These are phyloP conservation scores for Daldinia childiae DNA, from an alignment of 495 filamentous ascomycete species.

Conservation along the genomic window DNA sequence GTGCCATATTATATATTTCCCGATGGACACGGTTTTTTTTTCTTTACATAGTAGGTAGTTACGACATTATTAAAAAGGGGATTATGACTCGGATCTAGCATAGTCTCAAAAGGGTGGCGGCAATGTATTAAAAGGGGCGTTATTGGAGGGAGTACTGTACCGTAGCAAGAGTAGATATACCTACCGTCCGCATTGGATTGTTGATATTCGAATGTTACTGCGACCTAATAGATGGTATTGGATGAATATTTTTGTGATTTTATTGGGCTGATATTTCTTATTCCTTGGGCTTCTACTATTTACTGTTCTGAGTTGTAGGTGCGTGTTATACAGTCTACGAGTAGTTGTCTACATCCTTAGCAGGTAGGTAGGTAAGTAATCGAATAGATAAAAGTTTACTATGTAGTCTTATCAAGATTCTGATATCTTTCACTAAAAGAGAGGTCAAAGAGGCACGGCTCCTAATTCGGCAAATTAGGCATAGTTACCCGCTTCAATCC, in stretches of 20 bases:
- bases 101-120: neutral
- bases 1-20: neutral
- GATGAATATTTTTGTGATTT: no score
- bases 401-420: no score
- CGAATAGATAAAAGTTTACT: no score
- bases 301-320: no score
- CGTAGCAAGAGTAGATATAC: neutral
- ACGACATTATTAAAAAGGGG: conserved; percentile 10
- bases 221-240: neutral
- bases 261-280: no score
- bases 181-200: neutral
- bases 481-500: no score
- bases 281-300: no score
- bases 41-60: neutral
- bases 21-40: conserved; percentile 9
- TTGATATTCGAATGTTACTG: conserved; percentile 3
- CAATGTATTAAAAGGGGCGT: conserved; percentile 26
- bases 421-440: neutral
- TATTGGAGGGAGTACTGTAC: neutral
- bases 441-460: neutral
- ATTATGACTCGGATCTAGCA: neutral
- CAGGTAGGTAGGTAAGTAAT: no score
- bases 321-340: no score
- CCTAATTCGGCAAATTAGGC: neutral
- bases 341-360: no score